Conservation (phyloP, 352 stramenopile species). For the Pythium graminicola region DNA sequence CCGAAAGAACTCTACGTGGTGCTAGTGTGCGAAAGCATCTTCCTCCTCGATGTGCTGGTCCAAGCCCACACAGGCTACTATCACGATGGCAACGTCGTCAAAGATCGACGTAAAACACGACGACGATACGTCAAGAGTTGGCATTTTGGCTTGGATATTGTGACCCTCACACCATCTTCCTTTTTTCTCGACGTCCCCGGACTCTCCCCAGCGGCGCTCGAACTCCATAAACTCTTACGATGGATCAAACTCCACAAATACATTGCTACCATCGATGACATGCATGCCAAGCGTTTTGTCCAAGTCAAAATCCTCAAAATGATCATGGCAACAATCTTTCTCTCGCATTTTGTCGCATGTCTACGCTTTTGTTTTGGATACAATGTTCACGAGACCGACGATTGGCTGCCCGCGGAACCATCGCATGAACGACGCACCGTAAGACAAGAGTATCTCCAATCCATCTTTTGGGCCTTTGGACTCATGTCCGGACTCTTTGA, state of each 20-base stretch:
- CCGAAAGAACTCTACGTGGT: slow-evolving; percentile 22
- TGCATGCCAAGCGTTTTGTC: slow-evolving; percentile 63
- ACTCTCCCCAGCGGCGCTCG: slow-evolving; percentile 16
- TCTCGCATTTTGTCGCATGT: slow-evolving; percentile 56
- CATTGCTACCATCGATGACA: slow-evolving; percentile 43
- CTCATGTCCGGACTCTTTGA: slow-evolving; percentile 65
- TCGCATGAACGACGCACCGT: slow-evolving; percentile 23
- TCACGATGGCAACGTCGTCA: slow-evolving; percentile 49
- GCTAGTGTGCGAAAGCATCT: slow-evolving; percentile 36
- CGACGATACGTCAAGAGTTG: slow-evolving; percentile 38
- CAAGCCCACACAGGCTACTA: slow-evolving; percentile 56
- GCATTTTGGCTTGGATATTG: slow-evolving; percentile 39
- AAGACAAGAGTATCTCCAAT: slow-evolving; percentile 36
- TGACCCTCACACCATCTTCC: slow-evolving; percentile 44
- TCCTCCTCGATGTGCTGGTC: slow-evolving; percentile 50
- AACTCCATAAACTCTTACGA: slow-evolving; percentile 42
- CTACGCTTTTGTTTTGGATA: slow-evolving; percentile 57
- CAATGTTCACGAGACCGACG: slow-evolving; percentile 33
- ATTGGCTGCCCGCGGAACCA: slow-evolving; percentile 39
- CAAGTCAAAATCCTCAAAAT: slow-evolving; percentile 31
- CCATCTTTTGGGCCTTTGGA: slow-evolving; percentile 62
- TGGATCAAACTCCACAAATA: slow-evolving; percentile 37
- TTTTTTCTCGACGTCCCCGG: slow-evolving; percentile 7
- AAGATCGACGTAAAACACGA: slow-evolving; percentile 25
- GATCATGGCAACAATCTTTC: slow-evolving; percentile 37